phyloP scores from a whole-genome alignment of 2,329 filamentous ascomycete species.

The Paecilomyces sp. region DNA sequence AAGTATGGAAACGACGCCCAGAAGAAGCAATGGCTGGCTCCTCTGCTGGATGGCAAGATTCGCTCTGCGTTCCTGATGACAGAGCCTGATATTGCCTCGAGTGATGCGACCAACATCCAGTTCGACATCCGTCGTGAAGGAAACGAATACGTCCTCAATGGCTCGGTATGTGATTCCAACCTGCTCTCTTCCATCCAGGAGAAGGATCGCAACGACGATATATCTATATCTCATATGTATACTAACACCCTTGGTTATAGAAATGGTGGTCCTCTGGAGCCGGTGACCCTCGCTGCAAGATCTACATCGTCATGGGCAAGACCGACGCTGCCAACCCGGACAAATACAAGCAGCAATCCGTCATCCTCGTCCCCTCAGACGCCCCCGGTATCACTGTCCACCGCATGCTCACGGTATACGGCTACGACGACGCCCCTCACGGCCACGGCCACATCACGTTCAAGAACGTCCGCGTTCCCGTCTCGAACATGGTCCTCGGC shows the following conservation, averaged over 20 bases:
- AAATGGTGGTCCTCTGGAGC: conserved; percentile 99
- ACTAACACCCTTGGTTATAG: conserved; percentile 34
- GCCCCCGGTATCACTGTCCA: conserved; percentile 85
- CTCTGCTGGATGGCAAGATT: conserved; percentile 76
- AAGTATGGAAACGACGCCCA: conserved; percentile 83
- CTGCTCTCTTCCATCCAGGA: background rate
- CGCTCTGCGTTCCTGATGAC: conserved; percentile 92
- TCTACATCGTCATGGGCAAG: conserved; percentile 98
- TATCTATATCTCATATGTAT: background rate
- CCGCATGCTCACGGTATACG: conserved; percentile 89
- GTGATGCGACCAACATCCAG: conserved; percentile 88
- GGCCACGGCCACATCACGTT: conserved; percentile 92
- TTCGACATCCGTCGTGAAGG: conserved; percentile 76
- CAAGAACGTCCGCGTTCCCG: conserved; percentile 81
- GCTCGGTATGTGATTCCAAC: conserved; percentile 51
- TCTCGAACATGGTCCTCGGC: conserved; percentile 77
- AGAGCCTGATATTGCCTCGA: conserved; percentile 79
- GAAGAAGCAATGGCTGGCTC: conserved; percentile 75
- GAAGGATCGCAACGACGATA: conserved; percentile 11
- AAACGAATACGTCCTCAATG: conserved; percentile 85
- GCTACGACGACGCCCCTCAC: conserved; percentile 96
- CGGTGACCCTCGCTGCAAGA: conserved; percentile 81
- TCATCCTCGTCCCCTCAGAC: conserved; percentile 76
- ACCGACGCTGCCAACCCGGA: conserved; percentile 67
- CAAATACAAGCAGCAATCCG: conserved; percentile 84